phyloP scores from a whole-genome alignment of 257 asterid genomes.

The Fraxinus quadrangulata region DNA sequence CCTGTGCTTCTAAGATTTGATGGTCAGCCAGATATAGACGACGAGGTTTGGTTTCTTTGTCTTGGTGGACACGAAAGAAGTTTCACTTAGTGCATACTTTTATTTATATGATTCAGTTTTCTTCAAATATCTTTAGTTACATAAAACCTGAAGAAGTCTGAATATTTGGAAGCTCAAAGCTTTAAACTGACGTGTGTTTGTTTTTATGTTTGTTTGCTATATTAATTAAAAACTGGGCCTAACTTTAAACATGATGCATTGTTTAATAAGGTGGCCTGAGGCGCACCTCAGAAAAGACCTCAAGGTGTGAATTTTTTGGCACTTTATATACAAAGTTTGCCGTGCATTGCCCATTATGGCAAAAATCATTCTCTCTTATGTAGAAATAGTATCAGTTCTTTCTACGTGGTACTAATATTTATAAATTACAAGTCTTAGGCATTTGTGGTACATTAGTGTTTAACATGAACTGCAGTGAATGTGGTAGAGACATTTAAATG shows the following conservation, averaged over 20 bases:
- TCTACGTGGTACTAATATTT: neutral
- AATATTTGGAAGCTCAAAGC: constrained; percentile 5
- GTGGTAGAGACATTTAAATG: neutral
- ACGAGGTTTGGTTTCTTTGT: constrained; percentile 58
- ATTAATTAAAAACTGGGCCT: neutral
- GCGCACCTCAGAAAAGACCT: no score
- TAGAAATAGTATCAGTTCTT: neutral
- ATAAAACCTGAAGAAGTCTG: constrained; percentile 15
- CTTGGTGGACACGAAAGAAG: neutral
- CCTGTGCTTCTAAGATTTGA: constrained; percentile 92
- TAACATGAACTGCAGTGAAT: neutral
- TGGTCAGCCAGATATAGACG: constrained; percentile 95
- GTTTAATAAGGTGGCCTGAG: no score
- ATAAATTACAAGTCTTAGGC: neutral
- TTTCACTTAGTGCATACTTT: constrained; percentile 10
- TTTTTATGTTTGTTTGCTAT: neutral
- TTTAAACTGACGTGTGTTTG: neutral
- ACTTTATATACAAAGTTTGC: neutral
- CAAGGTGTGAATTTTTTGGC: neutral
- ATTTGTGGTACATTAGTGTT: neutral
- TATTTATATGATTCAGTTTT: neutral
- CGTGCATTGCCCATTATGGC: neutral
- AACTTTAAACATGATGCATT: neutral
- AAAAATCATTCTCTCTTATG: neutral
- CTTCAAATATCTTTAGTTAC: constrained; percentile 1